Evolutionary conservation across 768 basidiomycete genomes (phyloP).

Genomic region (Suillus lakei): DNA sequence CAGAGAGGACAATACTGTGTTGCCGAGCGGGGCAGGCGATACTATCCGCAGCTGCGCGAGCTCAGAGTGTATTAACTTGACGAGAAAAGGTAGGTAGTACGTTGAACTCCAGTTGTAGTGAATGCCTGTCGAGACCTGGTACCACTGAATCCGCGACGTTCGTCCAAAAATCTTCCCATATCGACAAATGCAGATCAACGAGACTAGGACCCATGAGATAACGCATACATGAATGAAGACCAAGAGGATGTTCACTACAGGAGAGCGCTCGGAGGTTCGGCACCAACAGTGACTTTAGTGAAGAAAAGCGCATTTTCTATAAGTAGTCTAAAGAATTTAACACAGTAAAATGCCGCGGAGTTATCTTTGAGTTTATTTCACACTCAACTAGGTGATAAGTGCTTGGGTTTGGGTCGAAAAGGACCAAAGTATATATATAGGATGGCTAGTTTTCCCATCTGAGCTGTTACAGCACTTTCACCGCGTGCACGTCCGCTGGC

Average conservation of each 20-base stretch:
- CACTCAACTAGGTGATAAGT: background rate
- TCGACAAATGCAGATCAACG: background rate
- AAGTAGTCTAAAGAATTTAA: background rate
- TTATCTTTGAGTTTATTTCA: background rate
- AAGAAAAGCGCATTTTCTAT: background rate
- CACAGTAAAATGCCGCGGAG: background rate
- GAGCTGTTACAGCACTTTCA: constrained; percentile 20
- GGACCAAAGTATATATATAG: constrained; percentile 4
- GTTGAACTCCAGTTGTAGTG: background rate
- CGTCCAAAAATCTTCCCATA: background rate
- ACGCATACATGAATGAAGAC: background rate
- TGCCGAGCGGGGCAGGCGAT: background rate
- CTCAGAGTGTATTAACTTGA: no score
- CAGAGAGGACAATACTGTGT: background rate
- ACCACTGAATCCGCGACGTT: background rate
- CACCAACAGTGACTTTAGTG: background rate
- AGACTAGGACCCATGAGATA: background rate
- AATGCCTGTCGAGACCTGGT: background rate
- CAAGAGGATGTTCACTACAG: background rate
- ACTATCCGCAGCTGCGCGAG: background rate
- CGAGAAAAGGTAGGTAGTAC: background rate
- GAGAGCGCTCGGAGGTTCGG: background rate
- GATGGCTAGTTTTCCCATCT: constrained; percentile 32
- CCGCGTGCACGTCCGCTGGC: constrained; percentile 26
- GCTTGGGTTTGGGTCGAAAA: constrained; percentile 9